Evolutionary conservation across 1,284 basidiomycete genomes (phyloP), one percentile per base, ranked within the genome.

Genomic region (Fomitopsis palustris): DNA sequence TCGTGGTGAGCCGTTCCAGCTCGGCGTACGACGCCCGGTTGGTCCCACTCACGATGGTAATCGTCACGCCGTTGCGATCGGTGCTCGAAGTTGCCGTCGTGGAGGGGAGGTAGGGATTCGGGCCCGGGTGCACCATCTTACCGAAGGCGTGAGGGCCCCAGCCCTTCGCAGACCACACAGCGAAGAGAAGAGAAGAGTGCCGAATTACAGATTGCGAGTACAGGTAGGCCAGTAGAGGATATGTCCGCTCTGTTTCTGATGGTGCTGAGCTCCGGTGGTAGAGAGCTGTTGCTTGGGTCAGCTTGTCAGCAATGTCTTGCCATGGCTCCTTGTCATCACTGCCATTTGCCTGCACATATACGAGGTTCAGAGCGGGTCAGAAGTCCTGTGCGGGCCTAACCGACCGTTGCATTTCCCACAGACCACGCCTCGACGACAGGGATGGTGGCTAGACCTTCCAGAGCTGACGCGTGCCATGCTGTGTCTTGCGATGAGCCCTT

Each of bases 381-480:
- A 62, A 47, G 9, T 61, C n/a, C 29, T 25, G 25, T 17, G 12
- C 29, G n/a, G 42, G 39, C 25, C 14, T 56, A 23, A 80, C 87
- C 62, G 65, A 90, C 91, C 61, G 88, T 74, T 61, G 88, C 88
- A 68, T 92, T 85, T 17, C 85, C 84, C 17, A 81, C 79, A 23
- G 90, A 83, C 93, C 93, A 96, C 2, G 87, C 85, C 61, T 95
- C 92, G 38, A 95, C 79, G n/a, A 95, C 77, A 7, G 84, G 79
- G 16, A 90, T 80, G 1, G 87, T 90, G 1, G 89, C 90, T 62
- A 94, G 74, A 2, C 93, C 92, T 75, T 98, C 95, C 45, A 93
- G 77, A 0, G 88, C 87, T 19, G 90, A 86, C 0, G 91, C 95
- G 70, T 95, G 88, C 95, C 95, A 98, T 21, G 90, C 78, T 19